phyloP scores from a whole-genome alignment of 2,329 filamentous ascomycete species.

The Talaromyces sp. region DNA sequence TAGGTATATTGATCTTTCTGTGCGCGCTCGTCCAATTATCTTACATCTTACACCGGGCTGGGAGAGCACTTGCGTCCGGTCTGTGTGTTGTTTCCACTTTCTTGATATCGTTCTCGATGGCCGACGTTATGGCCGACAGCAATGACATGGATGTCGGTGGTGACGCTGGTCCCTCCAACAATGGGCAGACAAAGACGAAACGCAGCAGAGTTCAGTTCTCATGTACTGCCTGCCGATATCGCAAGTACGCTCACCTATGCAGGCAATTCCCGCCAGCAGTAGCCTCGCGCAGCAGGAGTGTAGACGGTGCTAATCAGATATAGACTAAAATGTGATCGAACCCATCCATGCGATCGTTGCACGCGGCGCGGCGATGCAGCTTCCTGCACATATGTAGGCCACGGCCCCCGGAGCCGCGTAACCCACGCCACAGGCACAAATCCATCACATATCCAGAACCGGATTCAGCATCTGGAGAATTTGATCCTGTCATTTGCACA shows the following conservation, averaged over 20 bases:
- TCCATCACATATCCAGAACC: constrained; percentile 33
- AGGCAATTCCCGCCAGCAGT: background rate
- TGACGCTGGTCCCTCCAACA: background rate
- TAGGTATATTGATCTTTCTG: background rate
- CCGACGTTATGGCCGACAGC: constrained; percentile 9
- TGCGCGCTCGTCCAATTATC: background rate
- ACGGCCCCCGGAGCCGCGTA: constrained; percentile 31
- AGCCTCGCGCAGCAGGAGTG: background rate
- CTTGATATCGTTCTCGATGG: background rate
- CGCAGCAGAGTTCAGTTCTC: constrained; percentile 38
- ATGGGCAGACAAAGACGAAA: constrained; percentile 27
- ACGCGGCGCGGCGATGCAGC: constrained; percentile 31
- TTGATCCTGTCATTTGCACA: constrained; percentile 35
- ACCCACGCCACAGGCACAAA: constrained; percentile 28
- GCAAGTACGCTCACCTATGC: constrained; percentile 29
- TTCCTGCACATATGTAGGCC: constrained; percentile 35
- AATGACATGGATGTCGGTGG: background rate
- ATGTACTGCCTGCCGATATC: constrained; percentile 36
- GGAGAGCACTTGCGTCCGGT: background rate
- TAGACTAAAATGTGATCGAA: constrained; percentile 37
- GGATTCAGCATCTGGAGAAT: constrained; percentile 37
- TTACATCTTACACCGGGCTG: background rate
- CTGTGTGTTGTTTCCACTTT: background rate
- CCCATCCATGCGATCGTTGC: constrained; percentile 35
- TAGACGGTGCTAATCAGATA: background rate